A percentile compares a stretch with the other conserved stretches of the same genome.
phyloP scores from a whole-genome alignment of 495 filamentous ascomycete genomes.

The Xylona heveae region DNA sequence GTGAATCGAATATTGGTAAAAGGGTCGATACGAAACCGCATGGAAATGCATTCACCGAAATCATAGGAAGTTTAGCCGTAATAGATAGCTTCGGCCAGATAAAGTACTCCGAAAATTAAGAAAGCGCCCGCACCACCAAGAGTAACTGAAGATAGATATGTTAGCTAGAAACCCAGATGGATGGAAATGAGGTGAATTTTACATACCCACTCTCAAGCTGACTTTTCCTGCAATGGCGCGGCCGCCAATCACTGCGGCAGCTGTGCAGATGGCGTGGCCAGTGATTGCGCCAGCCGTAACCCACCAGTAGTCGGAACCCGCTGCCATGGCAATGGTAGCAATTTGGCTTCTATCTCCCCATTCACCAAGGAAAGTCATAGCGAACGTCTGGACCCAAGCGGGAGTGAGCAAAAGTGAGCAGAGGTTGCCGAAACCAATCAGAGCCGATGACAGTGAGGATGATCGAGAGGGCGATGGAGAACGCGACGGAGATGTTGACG shows the following conservation, averaged over 20 bases:
- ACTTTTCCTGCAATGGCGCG: conserved; percentile 82
- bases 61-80: background rate
- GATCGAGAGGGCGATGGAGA: conserved; percentile 24
- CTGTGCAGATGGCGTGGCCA: conserved; percentile 79
- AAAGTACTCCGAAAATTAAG: conserved; percentile 76
- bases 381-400: conserved; percentile 96
- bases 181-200: background rate
- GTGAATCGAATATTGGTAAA: too few relatives aligned
- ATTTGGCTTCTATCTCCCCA: conserved; percentile 98
- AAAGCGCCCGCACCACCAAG: conserved; percentile 87
- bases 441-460: conserved; percentile 19
- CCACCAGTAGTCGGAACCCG: conserved; percentile 98
- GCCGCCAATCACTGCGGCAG: conserved; percentile 82
- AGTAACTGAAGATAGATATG: conserved; percentile 39
- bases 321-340: conserved; percentile 97
- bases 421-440: conserved; percentile 62
- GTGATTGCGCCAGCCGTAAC: conserved; percentile 76
- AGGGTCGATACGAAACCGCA: too few relatives aligned
- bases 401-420: conserved; percentile 74
- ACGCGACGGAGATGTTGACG: conserved; percentile 32
- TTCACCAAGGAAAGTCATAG: conserved; percentile 96
- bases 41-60: too few relatives aligned
- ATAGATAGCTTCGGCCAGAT: conserved; percentile 63
- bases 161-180: conserved; percentile 2
- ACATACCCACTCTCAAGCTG: conserved; percentile 92